Base-by-base conservation (phyloP, 192 early-diverging fungal genomes). In the Podila horticola region DNA sequence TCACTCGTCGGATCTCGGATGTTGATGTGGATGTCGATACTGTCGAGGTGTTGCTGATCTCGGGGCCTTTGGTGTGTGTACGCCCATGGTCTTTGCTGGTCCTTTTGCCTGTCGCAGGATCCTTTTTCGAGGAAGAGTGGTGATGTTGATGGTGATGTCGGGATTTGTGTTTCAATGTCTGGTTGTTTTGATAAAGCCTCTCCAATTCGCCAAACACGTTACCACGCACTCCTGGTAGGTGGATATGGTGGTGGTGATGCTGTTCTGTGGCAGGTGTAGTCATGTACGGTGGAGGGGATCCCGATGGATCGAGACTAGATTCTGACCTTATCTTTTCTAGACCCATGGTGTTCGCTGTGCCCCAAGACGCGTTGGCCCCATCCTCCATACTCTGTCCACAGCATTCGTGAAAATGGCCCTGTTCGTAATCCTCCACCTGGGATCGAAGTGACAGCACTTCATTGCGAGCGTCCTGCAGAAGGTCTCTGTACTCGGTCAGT, bases 401-500 rank as follows among this genome's bases (percentile, higher is more conserved):
- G 34, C 75, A 79, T 1, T 79, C 75, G 0, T 55, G 52, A 36
- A 67, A 72, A 59, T 72, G 69, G 15, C 75, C 75, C 19, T 79
- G 64, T n/a, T 79, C 75, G 28, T 72, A 79, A 17, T 88, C 83
- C 26, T 86, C 87, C 12, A 88, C 64, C 17, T 83, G 83, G n/a
- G 73, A 66, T 55, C 84, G 83, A 22, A 88, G 57, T 29, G 59
- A 63, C 33, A 74, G 79, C 5, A 88, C 79, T 33, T 88, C 87
- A 60, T 83, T 84, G 41, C 83, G 62, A 2, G 83, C 61, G 8
- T 89, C 88, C 51, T 84, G 70, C 20, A 89, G 57, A 10, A 87
- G 60, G 36, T 87, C 88, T 11, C 83, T 76, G 55, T 84, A 87
- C 52, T 89, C 88, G 20, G 66, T 66, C 26, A 88, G 60, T 26